These are phyloP conservation scores for Periconia sp. DNA, from an alignment of 2,329 filamentous ascomycete genomes.

Conservation along the genomic window DNA sequence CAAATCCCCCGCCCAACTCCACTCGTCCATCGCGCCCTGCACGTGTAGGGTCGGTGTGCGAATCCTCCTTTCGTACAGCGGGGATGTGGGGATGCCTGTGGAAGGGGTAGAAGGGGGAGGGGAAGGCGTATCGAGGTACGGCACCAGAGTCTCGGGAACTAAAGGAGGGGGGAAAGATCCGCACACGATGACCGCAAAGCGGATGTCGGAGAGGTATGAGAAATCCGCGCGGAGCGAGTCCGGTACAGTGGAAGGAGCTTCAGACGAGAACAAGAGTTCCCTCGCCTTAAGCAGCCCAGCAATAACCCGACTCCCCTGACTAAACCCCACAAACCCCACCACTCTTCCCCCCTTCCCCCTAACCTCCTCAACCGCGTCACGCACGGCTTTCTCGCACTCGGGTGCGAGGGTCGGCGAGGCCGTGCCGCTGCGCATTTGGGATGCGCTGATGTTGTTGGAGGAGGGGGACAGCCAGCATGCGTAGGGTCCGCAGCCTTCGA, in stretches of 20 bases:
- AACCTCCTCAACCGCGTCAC: slow-evolving; percentile 15
- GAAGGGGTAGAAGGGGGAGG: neutral
- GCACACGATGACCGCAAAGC: slow-evolving; percentile 26
- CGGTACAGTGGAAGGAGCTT: neutral
- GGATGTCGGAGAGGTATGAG: slow-evolving; percentile 20
- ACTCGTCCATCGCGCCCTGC: slow-evolving; percentile 37
- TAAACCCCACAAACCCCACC: slow-evolving; percentile 35
- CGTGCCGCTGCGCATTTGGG: slow-evolving; percentile 20
- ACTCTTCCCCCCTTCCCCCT: slow-evolving; percentile 21
- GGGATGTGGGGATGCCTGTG: neutral
- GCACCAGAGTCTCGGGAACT: slow-evolving; percentile 15
- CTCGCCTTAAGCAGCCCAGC: slow-evolving; percentile 30
- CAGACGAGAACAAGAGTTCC: neutral
- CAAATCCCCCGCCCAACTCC: slow-evolving; percentile 32
- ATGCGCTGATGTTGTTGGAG: slow-evolving; percentile 15
- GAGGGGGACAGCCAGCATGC: slow-evolving; percentile 31
- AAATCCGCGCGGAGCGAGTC: slow-evolving; percentile 13
- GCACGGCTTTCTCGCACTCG: slow-evolving; percentile 26
- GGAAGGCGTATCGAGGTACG: slow-evolving; percentile 3
- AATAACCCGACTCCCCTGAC: slow-evolving; percentile 37
- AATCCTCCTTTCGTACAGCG: slow-evolving; percentile 17
- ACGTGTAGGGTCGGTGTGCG: slow-evolving; percentile 35
- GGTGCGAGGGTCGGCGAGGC: slow-evolving; percentile 14
- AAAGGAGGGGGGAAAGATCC: slow-evolving; percentile 33
- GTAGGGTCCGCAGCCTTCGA: slow-evolving; percentile 41